Percentiles rank a stretch among this genome's conserved stretches.
These are phyloP conservation scores for Lotmaria passim DNA, from an alignment of 208 protist genomes.

Conservation along the genomic window DNA sequence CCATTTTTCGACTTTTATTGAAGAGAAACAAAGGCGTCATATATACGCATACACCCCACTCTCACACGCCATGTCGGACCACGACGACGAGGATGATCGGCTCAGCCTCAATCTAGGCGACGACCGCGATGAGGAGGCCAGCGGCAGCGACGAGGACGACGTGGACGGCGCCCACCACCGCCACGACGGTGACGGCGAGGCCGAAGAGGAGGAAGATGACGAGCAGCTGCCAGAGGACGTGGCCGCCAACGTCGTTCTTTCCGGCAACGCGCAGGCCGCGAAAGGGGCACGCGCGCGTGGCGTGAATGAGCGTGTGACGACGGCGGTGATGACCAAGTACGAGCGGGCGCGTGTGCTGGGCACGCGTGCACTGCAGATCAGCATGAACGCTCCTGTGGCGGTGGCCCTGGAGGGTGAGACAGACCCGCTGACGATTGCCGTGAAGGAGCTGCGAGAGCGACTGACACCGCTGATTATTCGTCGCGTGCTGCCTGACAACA, in stretches of 20 bases:
- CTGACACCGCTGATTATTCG: constrained; percentile 99
- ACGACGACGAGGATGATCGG: constrained; percentile 60
- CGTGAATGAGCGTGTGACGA: constrained; percentile 91
- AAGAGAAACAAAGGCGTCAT: too few species aligned
- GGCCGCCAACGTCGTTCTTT: constrained; percentile 59
- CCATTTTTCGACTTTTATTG: too few species aligned
- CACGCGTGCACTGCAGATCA: constrained; percentile 98
- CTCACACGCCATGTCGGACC: constrained; percentile 46
- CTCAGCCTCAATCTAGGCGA: constrained; percentile 64
- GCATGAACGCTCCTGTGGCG: constrained; percentile 98
- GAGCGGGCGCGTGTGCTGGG: constrained; percentile 98
- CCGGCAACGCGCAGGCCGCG: constrained; percentile 48
- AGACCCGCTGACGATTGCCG: constrained; percentile 98
- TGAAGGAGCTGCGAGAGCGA: constrained; percentile 96
- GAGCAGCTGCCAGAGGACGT: constrained; percentile 58
- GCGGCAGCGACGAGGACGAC: constrained; percentile 30
- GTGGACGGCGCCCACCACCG: too few species aligned
- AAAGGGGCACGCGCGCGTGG: constrained; percentile 49
- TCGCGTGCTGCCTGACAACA: constrained; percentile 94
- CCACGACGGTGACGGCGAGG: constrained; percentile 32
- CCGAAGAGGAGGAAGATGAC: constrained; percentile 38
- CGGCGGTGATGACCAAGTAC: constrained; percentile 98
- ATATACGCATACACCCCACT: too few species aligned
- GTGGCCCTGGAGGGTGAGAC: constrained; percentile 97
- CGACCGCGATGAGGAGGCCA: constrained; percentile 46